phyloP scores from a whole-genome alignment of 257 asterid species.

The Solanum raphanifolium region DNA sequence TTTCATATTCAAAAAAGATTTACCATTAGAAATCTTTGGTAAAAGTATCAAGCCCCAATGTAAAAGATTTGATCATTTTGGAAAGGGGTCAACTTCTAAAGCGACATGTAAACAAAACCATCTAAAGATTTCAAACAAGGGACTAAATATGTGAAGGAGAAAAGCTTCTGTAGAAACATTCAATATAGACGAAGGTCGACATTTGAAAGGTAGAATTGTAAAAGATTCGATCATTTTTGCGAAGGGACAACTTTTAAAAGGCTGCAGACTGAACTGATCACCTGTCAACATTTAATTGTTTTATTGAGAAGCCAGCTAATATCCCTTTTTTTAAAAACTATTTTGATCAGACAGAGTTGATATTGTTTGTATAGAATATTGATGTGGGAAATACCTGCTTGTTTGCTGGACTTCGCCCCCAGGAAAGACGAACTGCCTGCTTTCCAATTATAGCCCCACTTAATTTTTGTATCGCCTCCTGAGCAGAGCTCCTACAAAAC shows the following conservation, averaged over 20 bases:
- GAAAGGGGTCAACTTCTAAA: neutral
- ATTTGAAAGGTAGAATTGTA: neutral
- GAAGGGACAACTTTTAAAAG: neutral
- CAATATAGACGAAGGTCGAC: neutral
- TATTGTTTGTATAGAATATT: neutral
- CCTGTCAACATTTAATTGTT: neutral
- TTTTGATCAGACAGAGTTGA: neutral
- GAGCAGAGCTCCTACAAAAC: conserved; percentile 48
- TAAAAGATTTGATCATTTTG: neutral
- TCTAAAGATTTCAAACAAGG: neutral
- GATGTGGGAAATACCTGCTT: conserved; percentile 38
- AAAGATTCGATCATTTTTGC: neutral
- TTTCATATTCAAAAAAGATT: neutral
- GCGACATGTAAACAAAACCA: neutral
- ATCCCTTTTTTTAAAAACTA: neutral
- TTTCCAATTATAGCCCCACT: conserved; percentile 53
- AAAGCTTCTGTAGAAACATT: neutral
- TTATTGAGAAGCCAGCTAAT: neutral
- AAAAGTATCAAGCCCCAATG: neutral
- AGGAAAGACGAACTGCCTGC: conserved; percentile 78
- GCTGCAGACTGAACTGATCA: neutral
- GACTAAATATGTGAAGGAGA: neutral
- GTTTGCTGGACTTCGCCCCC: conserved; percentile 69
- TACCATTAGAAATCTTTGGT: neutral
- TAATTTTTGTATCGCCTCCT: conserved; percentile 59